Evolutionary conservation across 202 grass and related monocot genomes (phyloP), one percentile per base, ranked within the genome.

Genomic region (Schoenoplectus triqueter): DNA sequence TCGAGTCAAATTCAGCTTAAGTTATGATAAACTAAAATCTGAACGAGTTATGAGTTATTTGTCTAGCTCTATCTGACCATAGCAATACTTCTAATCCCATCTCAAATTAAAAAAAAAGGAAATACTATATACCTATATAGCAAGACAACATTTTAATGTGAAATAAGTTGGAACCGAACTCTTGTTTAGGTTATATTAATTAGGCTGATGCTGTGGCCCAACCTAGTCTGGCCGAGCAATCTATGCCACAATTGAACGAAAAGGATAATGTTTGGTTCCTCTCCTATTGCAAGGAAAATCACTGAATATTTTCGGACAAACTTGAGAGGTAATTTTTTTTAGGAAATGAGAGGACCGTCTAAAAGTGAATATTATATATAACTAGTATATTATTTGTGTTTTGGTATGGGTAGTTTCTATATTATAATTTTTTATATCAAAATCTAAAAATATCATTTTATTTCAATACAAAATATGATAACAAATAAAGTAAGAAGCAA

Each of bases 231-330:
- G 51, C 22, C 49, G 14, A 56, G 39, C 51, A 51, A 77, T 57
- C 13, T 3, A 61, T 61, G 61, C 56, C 31, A 44, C 31, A 61
- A 18, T 60, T 60, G 18, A 15, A 44, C 2, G 59, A 78, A 8
- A 14, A n/a, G 4, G 11, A 78, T 21, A 17, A 61, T 41, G 13
- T 60, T 59, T 60, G 51, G 74, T 13, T 41, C 21, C 51, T 57
- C 54, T 60, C 54, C 13, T 59, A 78, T 78, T 22, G 11, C 74
- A 40, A 78, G 31, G 13, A 60, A 71, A 77, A 51, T 73, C 73
- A 59, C 52, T 41, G 22, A 7, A 77, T 42, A 77, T 6, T 59
- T 31, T 31, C 21, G 17, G 74, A 60, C 74, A 78, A 42, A 57
- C 17, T 13, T 44, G 14, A 78, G 75, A 78, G 55, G 13, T 41